Conservation (phyloP, 805 yeast species). For the baker's yeast (Saccharomyces cerevisiae) region DNA sequence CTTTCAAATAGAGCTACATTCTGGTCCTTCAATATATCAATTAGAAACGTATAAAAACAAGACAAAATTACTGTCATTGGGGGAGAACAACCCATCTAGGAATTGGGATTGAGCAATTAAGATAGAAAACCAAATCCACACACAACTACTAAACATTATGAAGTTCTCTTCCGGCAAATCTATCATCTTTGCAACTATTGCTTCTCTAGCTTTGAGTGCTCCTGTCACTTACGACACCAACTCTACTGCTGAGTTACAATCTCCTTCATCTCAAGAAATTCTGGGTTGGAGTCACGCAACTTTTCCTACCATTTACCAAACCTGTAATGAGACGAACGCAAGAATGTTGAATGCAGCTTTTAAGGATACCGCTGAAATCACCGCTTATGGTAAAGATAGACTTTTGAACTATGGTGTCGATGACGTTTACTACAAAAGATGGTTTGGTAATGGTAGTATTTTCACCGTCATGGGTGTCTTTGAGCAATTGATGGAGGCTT, state of each 20-base stretch:
- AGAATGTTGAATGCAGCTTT: conserved; percentile 20
- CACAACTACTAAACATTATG: background rate
- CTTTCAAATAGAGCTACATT: background rate
- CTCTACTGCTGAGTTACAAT: conserved; percentile 3
- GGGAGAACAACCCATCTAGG: background rate
- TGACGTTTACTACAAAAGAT: conserved; percentile 29
- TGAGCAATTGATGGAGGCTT: conserved; percentile 29
- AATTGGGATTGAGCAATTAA: background rate
- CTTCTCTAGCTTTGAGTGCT: conserved; percentile 1
- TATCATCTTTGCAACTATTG: background rate
- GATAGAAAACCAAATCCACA: background rate
- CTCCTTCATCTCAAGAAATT: background rate
- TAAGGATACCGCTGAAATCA: conserved; percentile 28
- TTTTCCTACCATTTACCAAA: conserved; percentile 8
- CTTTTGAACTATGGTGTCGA: conserved; percentile 29
- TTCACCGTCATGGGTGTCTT: conserved; percentile 33
- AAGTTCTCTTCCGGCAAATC: background rate
- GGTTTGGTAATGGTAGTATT: conserved; percentile 34
- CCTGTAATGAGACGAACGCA: conserved; percentile 10
- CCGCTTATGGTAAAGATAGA: conserved; percentile 32
- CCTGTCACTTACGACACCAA: conserved; percentile 4
- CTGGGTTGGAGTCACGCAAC: conserved; percentile 9
- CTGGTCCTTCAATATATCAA: background rate
- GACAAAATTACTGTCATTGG: background rate
- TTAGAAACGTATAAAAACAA: background rate